Conservation (phyloP, 768 basidiomycete genomes). For the Phaeotremella skinneri region DNA sequence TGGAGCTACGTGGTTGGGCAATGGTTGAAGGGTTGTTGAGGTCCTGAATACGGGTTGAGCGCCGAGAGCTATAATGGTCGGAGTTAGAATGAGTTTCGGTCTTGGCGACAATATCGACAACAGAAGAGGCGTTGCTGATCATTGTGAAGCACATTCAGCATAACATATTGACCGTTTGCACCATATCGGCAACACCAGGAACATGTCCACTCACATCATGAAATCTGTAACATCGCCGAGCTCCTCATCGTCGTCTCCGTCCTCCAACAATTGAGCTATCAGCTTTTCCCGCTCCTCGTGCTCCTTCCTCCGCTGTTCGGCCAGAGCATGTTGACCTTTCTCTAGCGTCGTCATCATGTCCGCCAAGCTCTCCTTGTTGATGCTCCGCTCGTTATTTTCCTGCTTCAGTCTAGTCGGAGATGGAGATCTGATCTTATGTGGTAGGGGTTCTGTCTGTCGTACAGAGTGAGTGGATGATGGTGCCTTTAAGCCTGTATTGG, state of each 20-base stretch:
- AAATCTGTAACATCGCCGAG: slow-evolving; percentile 4
- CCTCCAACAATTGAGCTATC: neutral
- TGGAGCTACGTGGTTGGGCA: slow-evolving; percentile 1
- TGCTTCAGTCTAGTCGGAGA: neutral
- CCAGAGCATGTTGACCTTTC: neutral
- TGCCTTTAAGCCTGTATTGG: neutral
- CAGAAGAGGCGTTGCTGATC: no score
- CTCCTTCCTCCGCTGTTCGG: slow-evolving; percentile 4
- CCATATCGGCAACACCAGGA: slow-evolving; percentile 1
- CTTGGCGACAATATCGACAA: neutral
- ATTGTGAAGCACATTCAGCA: no score
- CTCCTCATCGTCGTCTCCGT: neutral
- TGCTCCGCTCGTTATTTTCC: no score
- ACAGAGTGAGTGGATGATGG: neutral
- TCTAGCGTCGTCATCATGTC: neutral
- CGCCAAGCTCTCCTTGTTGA: neutral
- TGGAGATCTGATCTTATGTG: neutral
- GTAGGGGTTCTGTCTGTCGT: neutral
- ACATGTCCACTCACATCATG: slow-evolving; percentile 15
- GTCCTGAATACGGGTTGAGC: neutral
- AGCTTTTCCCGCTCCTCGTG: slow-evolving; percentile 8
- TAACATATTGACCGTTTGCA: no score
- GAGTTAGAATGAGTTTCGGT: neutral
- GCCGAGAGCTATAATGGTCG: neutral
- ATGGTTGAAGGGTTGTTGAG: neutral